Evolutionary conservation across 257 asterid genomes (phyloP), one percentile per base, ranked within the genome.

Genomic region (Fraxinus pennsylvanica): DNA sequence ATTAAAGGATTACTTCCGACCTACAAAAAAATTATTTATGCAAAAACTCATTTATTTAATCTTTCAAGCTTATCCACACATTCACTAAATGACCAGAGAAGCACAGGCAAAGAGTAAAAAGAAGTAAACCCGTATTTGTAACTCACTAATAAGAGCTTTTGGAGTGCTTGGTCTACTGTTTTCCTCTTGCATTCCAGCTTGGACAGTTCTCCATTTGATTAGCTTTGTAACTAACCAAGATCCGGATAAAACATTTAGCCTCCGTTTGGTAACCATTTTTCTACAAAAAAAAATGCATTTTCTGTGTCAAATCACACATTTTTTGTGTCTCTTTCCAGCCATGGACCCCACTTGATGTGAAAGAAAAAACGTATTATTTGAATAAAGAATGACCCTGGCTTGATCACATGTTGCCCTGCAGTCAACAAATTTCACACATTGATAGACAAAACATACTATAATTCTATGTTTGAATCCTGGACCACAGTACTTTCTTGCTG

Each of bases 141-240:
- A 86, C 98, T 85, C 87, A 94, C 98, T 70, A 63, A 89, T 89
- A n/a, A 94, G 89, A 82, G 86, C 91, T 79, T 63, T 69, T 4
- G 98, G 96, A 77, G 86, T 83, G 73, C 76, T 82, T 59, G 90
- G 88, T 75, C 78, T 75, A 66, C 70, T 43, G 33, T 47, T 76
- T 52, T 52, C 82, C 74, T 86, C 75, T 83, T 68, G 59, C 6
- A 57, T n/a, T 17, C 85, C 84, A 77, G 91, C 89, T 82, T 80
- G 87, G 79, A 27, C 52, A 36, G 78, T 35, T 43, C 85, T 86
- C 96, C 97, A 90, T 61, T 86, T 81, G 77, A 80, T 85, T 78
- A 93, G 86, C 82, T 85, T 89, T 47, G 82, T 72, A 38, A 89
- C 87, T 74, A 91, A 84, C 35, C 80, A 87, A 76, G 97, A 92